Base-by-base conservation (phyloP, 257 asterid genomes). In the Coffea canephora region DNA sequence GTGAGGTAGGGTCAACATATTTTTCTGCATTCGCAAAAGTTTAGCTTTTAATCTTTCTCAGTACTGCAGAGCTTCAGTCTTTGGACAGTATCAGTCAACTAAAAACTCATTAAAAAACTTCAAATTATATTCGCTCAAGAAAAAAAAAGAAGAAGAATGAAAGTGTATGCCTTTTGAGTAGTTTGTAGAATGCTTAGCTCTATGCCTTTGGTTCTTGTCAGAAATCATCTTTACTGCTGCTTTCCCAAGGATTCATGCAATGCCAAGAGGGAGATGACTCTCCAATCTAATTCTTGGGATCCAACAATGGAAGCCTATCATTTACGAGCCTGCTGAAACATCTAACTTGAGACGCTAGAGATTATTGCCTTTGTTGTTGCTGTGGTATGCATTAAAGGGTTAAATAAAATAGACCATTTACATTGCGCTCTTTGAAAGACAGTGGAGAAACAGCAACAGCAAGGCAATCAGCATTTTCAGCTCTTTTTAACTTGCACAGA, bases 141-240 rank as follows among this genome's bases (percentile, higher is more conserved):
- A 39, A 39, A 39, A 39, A 39, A 4, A 39, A 39, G 5, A 39
- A 39, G 43, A 31, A 31, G 12, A 21, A 45, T 49, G 18, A 48
- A 27, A 46, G 50, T 19, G 59, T 10, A 54, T 59, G 19, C 50
- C 66, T 41, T 27, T 14, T 39, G 43, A 39, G 4, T 46, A n/a
- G 23, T 69, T 36, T n/a, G 0, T 31, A 50, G 36, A 71, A 9
- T 49, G 41, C 12, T 64, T 19, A 9, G 78, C 16, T 27, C 5
- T 34, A 5, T 25, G 68, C 69, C 21, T 74, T 49, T 61, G 45
- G 25, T 74, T 81, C 67, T 71, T 69, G 82, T 82, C 94, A 95
- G 99, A 83, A 78, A 66, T 89, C 98, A 31, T 89, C 98, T 7
- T 82, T 95, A 79, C 83, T 90, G 73, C 85, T 94, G 83, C 84